These are phyloP conservation scores for Amniculicola lignicola DNA, from an alignment of 495 filamentous ascomycete genomes.

Conservation along the genomic window DNA sequence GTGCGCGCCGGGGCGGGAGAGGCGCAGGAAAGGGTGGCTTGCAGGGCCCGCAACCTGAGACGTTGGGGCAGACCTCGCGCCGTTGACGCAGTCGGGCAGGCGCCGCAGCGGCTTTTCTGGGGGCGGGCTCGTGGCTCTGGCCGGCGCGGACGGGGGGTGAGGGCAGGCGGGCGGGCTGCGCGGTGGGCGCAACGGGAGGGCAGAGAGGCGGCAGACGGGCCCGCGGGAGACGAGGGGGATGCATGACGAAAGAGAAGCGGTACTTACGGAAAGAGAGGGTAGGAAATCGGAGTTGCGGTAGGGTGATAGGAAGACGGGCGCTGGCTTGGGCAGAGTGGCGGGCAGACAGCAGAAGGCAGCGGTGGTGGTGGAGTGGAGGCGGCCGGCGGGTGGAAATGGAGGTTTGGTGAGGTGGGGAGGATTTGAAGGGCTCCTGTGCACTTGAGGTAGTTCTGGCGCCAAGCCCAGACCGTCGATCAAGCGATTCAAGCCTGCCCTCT, in stretches of 20 bases:
- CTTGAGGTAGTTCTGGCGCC: constrained; percentile 4
- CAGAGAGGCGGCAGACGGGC: constrained; percentile 9
- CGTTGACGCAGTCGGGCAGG: neutral
- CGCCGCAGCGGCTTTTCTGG: no score
- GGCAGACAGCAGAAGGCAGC: constrained; percentile 7
- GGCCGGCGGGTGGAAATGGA: neutral
- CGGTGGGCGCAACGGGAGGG: constrained; percentile 1
- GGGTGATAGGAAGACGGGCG: constrained; percentile 2
- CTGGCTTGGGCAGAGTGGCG: neutral
- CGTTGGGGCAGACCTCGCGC: neutral
- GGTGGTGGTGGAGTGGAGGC: neutral
- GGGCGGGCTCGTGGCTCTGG: no score
- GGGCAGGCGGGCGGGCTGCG: neutral
- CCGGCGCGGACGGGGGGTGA: no score
- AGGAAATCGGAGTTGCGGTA: neutral
- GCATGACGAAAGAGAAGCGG: constrained; percentile 28
- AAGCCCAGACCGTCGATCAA: constrained; percentile 12
- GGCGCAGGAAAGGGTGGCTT: constrained; percentile 2
- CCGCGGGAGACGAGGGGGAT: neutral
- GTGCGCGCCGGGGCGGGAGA: neutral
- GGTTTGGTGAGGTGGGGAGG: neutral
- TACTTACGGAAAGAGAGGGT: constrained; percentile 15
- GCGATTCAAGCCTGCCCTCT: no score
- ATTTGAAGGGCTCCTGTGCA: neutral
- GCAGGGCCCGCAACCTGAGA: constrained; percentile 8